A percentile compares a stretch with the other conserved stretches of the same genome.
These are phyloP conservation scores for Aspergillus pseudoterreus DNA, from an alignment of 2,329 filamentous ascomycete species.

Conservation along the genomic window DNA sequence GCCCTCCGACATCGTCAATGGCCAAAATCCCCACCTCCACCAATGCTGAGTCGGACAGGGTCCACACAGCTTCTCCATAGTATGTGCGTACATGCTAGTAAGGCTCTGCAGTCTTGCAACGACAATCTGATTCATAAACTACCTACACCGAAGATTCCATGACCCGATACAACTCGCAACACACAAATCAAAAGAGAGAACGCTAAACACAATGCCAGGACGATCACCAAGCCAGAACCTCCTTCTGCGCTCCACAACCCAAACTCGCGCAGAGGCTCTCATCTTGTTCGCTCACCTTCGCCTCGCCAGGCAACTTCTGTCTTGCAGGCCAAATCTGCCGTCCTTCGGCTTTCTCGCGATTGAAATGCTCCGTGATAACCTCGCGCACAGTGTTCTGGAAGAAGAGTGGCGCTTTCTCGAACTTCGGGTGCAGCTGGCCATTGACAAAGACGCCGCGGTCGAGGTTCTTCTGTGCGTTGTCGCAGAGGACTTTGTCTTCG, in stretches of 20 bases:
- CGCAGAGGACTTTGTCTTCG: conserved; percentile 61
- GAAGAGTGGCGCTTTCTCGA: conserved; percentile 56
- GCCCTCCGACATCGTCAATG: too few species aligned
- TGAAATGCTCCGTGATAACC: conserved; percentile 44
- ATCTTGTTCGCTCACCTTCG: conserved; percentile 20
- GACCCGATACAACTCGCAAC: background rate
- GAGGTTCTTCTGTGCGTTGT: conserved; percentile 58
- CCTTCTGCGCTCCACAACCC: conserved; percentile 20
- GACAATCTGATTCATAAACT: too few species aligned
- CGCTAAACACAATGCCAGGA: too few species aligned
- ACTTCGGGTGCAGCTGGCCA: conserved; percentile 58
- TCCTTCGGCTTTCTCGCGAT: conserved; percentile 42
- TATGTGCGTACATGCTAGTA: too few species aligned
- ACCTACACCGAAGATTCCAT: too few species aligned
- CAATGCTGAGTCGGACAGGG: too few species aligned
- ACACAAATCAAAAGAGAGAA: background rate
- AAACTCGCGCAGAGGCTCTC: conserved; percentile 21
- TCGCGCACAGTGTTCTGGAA: conserved; percentile 53
- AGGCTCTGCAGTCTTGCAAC: too few species aligned
- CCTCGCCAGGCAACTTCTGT: conserved; percentile 13
- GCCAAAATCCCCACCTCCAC: too few species aligned
- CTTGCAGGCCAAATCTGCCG: conserved; percentile 50
- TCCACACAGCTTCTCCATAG: too few species aligned
- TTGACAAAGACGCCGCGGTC: conserved; percentile 59
- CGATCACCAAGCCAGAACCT: conserved; percentile 22